Conservation (phyloP, 108 stramenopile species). For the Aurantiochytrium sp. region DNA sequence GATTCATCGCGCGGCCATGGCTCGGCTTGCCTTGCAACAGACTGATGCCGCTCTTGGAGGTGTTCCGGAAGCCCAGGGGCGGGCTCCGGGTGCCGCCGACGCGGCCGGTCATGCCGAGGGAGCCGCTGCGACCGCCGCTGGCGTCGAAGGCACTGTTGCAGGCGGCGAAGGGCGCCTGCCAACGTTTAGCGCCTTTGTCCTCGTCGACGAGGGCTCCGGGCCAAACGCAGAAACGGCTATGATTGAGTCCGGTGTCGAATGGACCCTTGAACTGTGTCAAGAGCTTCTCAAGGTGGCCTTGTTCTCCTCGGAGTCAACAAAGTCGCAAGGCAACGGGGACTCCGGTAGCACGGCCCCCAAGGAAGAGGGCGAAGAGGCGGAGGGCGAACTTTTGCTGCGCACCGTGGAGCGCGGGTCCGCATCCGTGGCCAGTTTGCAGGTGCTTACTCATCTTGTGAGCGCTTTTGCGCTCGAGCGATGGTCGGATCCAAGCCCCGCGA, state of each 20-base stretch:
- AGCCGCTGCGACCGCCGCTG: not conserved
- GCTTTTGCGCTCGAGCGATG: conserved; percentile 13
- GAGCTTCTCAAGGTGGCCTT: not conserved
- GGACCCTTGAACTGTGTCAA: not conserved
- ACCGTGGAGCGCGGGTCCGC: conserved; percentile 13
- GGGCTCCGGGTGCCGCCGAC: no score
- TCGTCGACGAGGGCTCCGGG: not conserved
- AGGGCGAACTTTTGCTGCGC: not conserved
- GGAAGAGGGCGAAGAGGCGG: not conserved
- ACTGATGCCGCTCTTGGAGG: not conserved
- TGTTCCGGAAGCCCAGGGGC: no score
- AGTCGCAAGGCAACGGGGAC: not conserved
- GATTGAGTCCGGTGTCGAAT: not conserved
- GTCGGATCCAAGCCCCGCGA: not conserved
- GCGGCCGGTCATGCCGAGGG: not conserved
- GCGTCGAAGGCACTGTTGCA: not conserved
- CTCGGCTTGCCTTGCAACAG: not conserved
- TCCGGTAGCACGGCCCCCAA: not conserved
- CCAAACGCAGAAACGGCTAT: not conserved
- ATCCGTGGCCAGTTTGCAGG: not conserved
- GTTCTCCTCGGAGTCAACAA: not conserved
- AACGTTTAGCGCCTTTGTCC: not conserved
- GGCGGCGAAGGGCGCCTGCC: not conserved
- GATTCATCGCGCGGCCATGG: conserved; percentile 12
- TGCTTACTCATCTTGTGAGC: conserved; percentile 6